Base-by-base conservation (phyloP, 208 protist genomes). In the Naegleria lovaniensis region DNA sequence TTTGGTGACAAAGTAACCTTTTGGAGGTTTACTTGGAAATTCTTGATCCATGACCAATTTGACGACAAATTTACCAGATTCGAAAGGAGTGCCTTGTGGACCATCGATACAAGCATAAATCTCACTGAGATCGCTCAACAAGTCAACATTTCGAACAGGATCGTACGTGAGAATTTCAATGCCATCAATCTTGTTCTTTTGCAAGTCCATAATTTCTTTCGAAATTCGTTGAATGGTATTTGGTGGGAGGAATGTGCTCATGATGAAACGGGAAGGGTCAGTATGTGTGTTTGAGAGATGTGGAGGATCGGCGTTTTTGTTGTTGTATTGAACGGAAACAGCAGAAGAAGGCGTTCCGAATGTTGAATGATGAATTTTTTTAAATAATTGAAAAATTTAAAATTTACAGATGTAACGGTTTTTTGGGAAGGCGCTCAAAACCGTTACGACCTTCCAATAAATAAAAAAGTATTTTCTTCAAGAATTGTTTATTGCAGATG, bases 1-100 rank as follows among this genome's bases (percentile, higher is more conserved):
- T 89, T 98, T 98, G 9, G 98, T 99, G 59, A 97, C 91, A 94
- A 99, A 99, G 84, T 95, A 96, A 3, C 97, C 98, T 89, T 99
- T 99, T 40, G 98, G 98, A 7, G 98, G 98, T 84, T 96, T 94
- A n/a, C 93, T 88, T 5, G 98, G 98, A 91, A 98, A 99, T 39
- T 98, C 95, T 33, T 95, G 92, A 25, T 96, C 95, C 52, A 99
- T 96, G 16, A 94, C 92, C 19, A 99, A 95, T 91, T 93, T 94
- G 38, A 99, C 95, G 58, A 93, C 91, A 92, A 99, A 99, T 43
- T 95, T 85, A 41, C 98, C 98, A 15, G 95, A 97, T 83, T 96
- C 96, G 90, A 97, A 99, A 13, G 98, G 98, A 25, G 98, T 99
- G 13, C 94, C 96, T 58, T 97, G 95, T 4, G 98, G 98, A 0